Base-by-base conservation (phyloP, 768 basidiomycete genomes). In the Leccinum uliginosum region DNA sequence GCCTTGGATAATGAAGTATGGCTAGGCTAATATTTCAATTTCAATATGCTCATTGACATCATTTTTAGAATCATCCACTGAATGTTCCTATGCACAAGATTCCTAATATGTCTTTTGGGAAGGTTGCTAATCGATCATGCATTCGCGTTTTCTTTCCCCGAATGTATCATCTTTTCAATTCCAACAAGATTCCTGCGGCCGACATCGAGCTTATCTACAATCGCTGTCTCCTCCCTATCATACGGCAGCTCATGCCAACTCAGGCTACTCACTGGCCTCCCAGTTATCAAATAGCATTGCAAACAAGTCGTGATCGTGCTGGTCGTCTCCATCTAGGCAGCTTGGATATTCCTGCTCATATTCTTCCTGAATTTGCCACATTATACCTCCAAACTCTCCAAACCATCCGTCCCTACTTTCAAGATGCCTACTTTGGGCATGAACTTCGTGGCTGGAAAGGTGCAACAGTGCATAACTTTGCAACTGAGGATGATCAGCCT, bases 201-300 rank as follows among this genome's bases (percentile, higher is more conserved):
- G 51, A 59, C 4, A n/a, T 59, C 4, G n/a, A 50, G 3, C 7
- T 29, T 1, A 57, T 59, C 2, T 59, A 59, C 14, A 7, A 50
- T 29, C 2, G 7, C 0, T 57, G 48, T 27, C 27, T 59, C 2
- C 23, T 11, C 6, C 40, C 59, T 6, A 17, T 50, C 3, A n/a
- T 58, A n/a, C 7, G 3, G 1, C 9, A 9, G 3, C 9, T 50
- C 5, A 49, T 54, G 43, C 49, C 53, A 3, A 50, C 29, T 27
- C 38, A 21, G 5, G 53, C 43, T 1, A 54, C 51, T 1, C 47
- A 59, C 35, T 59, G 55, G 58, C 58, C 55, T 6, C 4, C 10
- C 0, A 34, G 9, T 17, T 59, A 59, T 8, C 1, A 17, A 0
- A 6, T 26, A 4, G 59, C 55, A 1, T 1, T 59, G 5, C n/a